These are phyloP conservation scores for Bruguiera parviflora DNA, from an alignment of 345 rosid species.

Conservation along the genomic window DNA sequence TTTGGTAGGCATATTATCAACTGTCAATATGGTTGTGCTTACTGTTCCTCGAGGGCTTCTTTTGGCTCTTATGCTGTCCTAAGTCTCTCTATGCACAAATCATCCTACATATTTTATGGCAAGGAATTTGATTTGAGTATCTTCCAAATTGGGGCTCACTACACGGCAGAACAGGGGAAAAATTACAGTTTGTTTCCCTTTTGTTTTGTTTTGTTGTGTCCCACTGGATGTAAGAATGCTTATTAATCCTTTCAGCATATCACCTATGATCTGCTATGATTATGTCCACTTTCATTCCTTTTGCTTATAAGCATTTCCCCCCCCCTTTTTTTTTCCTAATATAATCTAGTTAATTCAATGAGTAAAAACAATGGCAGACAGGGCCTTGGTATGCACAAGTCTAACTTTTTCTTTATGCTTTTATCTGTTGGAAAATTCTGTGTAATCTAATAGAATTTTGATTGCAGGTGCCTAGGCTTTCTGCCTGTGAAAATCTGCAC, in stretches of 20 bases:
- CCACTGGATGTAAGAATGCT: too few relatives aligned
- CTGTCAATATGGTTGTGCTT: constrained; percentile 53
- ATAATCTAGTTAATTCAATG: constrained; percentile 98
- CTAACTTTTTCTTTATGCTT: constrained; percentile 2
- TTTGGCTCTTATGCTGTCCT: constrained; percentile 95
- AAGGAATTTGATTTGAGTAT: too few relatives aligned
- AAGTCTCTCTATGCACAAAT: constrained; percentile 25
- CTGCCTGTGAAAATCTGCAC: constrained; percentile 99
- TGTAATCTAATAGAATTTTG: constrained; percentile 13
- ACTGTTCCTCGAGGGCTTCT: constrained; percentile 95
- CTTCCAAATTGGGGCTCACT: too few relatives aligned
- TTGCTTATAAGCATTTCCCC: neutral
- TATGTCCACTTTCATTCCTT: neutral
- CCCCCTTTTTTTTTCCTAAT: constrained; percentile 22
- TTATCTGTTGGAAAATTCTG: constrained; percentile 1
- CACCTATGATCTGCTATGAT: neutral
- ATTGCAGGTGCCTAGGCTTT: constrained; percentile 89
- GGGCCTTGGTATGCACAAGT: constrained; percentile 70
- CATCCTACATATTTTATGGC: neutral
- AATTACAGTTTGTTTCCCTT: too few relatives aligned
- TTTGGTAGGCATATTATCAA: constrained; percentile 50
- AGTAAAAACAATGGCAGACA: constrained; percentile 98
- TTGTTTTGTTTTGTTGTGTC: too few relatives aligned
- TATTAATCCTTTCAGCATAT: neutral
- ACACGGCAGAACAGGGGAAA: too few relatives aligned